Evolutionary conservation across 371 early-diverging fungal genomes (phyloP), one percentile per base, ranked within the genome.

Genomic region (Mortierella sp.): DNA sequence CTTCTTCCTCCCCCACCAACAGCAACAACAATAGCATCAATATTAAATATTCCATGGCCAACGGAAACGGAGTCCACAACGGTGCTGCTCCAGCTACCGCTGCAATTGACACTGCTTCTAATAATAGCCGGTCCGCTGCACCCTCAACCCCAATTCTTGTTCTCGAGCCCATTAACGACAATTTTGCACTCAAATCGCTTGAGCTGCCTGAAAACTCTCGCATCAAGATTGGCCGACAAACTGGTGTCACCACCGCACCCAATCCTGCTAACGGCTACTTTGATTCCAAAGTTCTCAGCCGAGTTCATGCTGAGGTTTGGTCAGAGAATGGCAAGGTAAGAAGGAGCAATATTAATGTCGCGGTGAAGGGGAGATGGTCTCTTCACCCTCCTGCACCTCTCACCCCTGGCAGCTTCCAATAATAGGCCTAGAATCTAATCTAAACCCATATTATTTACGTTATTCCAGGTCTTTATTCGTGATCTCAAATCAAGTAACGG

Each of bases 401-500:
- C n/a, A 43, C 39, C 45, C 40, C 35, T 24, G 26, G 35, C 22
- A 57, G 1, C 26, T 24, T 14, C 45, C 35, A 12, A 22, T 49
- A 39, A 54, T 47, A 49, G 8, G 49, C 24, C 45, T 63, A 22
- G 26, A 52, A 9, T 39, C 32, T 26, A 40, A 47, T 16, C 30
- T 47, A 40, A 32, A 10, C 39, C 10, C 39, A 32, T 28, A 10
- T 45, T 32, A 32, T 57, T 32, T 26, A 49, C 47, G 11, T 60
- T 14, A 39, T 8, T 51, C 2, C 54, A 93, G 92, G 89, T 93
- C 12, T 91, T 78, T 67, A 92, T 96, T 40, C 91, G 91, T 68
- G 97, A 96, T 83, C 86, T 92, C 32, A 93, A 92, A 73, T 94
- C 94, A 8, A 92, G 93, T 78, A 96, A 96, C 73, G 97, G 97